Evolutionary conservation across 2,329 filamentous ascomycete species (phyloP).

Genomic region (Fusarium denticulatum): DNA sequence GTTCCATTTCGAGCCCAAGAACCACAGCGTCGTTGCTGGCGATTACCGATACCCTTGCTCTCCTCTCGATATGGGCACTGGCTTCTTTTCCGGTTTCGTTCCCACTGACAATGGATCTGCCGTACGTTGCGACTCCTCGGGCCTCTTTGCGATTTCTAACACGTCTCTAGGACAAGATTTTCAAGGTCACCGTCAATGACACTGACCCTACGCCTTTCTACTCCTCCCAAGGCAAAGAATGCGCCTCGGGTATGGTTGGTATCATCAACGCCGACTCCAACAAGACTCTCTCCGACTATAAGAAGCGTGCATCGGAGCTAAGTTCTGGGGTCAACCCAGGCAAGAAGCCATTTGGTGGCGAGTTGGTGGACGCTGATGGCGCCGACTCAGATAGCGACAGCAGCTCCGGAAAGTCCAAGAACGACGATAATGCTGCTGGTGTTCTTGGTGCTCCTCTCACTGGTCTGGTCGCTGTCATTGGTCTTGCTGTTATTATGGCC

Average conservation of each 20-base stretch:
- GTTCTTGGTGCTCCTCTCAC: constrained; percentile 26
- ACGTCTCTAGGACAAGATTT: constrained; percentile 46
- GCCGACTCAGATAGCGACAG: constrained; percentile 13
- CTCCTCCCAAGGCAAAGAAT: constrained; percentile 52
- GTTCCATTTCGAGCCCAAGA: constrained; percentile 50
- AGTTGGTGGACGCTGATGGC: constrained; percentile 40
- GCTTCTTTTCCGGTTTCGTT: constrained; percentile 53
- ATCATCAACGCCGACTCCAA: constrained; percentile 49
- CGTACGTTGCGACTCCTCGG: constrained; percentile 32
- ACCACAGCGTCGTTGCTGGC: constrained; percentile 52
- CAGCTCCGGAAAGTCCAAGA: constrained; percentile 17
- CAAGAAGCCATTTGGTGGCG: constrained; percentile 43
- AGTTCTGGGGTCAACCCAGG: constrained; percentile 43
- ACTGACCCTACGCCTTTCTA: constrained; percentile 51
- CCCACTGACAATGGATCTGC: constrained; percentile 42
- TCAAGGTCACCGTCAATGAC: constrained; percentile 48
- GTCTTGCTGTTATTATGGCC: constrained; percentile 31
- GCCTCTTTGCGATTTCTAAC: constrained; percentile 1
- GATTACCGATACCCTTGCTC: constrained; percentile 50
- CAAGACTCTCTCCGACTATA: constrained; percentile 47
- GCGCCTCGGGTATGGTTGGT: constrained; percentile 52
- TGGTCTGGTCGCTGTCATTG: constrained; percentile 30
- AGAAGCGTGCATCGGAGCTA: constrained; percentile 42
- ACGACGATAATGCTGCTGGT: constrained; percentile 29
- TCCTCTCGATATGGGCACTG: constrained; percentile 45